These are phyloP conservation scores for Globisporangium paddicum DNA, from an alignment of 352 stramenopile species.

Conservation along the genomic window DNA sequence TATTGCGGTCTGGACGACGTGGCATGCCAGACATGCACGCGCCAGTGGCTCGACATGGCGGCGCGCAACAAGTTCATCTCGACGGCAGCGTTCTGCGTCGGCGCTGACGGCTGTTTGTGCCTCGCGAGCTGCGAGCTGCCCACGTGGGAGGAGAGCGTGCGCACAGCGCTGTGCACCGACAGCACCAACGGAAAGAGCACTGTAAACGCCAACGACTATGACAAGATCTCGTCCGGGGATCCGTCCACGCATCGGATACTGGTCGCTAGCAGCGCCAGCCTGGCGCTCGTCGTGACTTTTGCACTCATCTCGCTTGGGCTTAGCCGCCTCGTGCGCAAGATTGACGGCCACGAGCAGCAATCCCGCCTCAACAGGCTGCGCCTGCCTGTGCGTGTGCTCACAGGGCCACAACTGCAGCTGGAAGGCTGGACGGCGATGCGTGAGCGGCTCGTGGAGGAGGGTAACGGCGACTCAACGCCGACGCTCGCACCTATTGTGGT, in stretches of 20 bases:
- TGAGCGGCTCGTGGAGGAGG: slow-evolving; percentile 11
- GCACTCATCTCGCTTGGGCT: slow-evolving; percentile 9
- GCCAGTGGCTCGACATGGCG: neutral
- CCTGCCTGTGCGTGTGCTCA: slow-evolving; percentile 1
- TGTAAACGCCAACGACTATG: neutral
- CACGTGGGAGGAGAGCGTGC: slow-evolving; percentile 5
- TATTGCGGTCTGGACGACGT: slow-evolving; percentile 10
- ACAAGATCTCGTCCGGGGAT: neutral
- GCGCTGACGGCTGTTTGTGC: slow-evolving; percentile 12
- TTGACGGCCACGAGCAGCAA: neutral
- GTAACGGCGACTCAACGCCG: neutral
- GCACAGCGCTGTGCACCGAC: neutral
- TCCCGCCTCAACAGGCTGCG: neutral
- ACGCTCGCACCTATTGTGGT: slow-evolving; percentile 6
- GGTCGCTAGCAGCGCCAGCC: neutral
- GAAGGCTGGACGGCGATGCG: slow-evolving; percentile 15
- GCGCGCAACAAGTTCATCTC: neutral
- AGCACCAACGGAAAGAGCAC: neutral
- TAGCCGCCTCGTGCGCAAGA: slow-evolving; percentile 16
- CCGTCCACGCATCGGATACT: neutral
- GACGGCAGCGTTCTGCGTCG: slow-evolving; percentile 5
- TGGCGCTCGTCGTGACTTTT: slow-evolving; percentile 4
- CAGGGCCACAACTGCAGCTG: slow-evolving; percentile 12
- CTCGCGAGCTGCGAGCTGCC: slow-evolving; percentile 13
- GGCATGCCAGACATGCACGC: slow-evolving; percentile 6